A percentile compares a stretch with the other conserved stretches of the same genome.
phyloP scores from a whole-genome alignment of 805 yeast genomes.

The Candida sakaeoensis region DNA sequence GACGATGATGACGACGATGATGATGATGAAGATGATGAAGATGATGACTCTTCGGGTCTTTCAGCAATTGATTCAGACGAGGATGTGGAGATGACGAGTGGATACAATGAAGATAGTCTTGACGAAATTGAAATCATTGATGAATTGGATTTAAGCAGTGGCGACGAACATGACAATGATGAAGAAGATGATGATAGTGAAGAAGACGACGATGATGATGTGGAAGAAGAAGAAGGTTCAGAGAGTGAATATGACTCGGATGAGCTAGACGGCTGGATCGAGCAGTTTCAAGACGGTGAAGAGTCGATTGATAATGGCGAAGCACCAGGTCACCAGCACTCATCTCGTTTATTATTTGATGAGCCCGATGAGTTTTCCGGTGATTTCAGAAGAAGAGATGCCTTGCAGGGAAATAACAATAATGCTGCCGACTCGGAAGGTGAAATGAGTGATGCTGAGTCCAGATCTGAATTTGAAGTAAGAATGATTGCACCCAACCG shows the following conservation, averaged over 20 bases:
- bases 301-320: constrained; percentile 12
- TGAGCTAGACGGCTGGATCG: constrained; percentile 40
- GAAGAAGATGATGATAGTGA: constrained; percentile 26
- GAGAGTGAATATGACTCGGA: constrained; percentile 34
- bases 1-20: constrained; percentile 66
- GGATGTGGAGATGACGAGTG: constrained; percentile 33
- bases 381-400: constrained; percentile 11
- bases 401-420: constrained; percentile 8
- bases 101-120: constrained; percentile 11
- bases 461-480: constrained; percentile 19
- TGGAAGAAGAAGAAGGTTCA: constrained; percentile 23
- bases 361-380: neutral
- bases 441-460: constrained; percentile 18
- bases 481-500: constrained; percentile 11
- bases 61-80: constrained; percentile 26
- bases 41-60: constrained; percentile 12
- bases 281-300: constrained; percentile 31
- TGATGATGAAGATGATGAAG: constrained; percentile 32
- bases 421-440: constrained; percentile 13
- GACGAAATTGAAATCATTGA: constrained; percentile 36
- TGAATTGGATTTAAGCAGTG: constrained; percentile 27
- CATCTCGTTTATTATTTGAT: constrained; percentile 2
- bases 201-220: constrained; percentile 23
- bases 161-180: constrained; percentile 22
- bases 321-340: neutral